Evolutionary conservation across 495 filamentous ascomycete species (phyloP).

Genomic region (Darksidea phi): DNA sequence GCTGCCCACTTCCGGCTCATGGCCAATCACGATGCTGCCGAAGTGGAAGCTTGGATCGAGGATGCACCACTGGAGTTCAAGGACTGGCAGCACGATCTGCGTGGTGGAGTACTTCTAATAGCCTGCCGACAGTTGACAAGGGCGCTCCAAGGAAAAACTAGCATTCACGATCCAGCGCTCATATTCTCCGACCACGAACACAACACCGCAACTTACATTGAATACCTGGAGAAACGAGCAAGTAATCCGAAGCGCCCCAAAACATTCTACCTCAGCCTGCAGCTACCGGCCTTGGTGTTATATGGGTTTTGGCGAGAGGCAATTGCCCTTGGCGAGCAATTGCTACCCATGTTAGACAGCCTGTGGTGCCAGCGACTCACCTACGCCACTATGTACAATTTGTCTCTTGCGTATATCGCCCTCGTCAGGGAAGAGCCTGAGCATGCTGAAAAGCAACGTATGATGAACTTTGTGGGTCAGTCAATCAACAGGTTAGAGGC

Average conservation of each 20-base stretch:
- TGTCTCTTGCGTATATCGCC: slow-evolving; percentile 65
- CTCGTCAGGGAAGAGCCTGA: slow-evolving; percentile 57
- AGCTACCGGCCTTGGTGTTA: slow-evolving; percentile 69
- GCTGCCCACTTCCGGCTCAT: slow-evolving; percentile 69
- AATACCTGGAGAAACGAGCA: slow-evolving; percentile 50
- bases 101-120: slow-evolving; percentile 73
- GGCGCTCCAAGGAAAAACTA: slow-evolving; percentile 82
- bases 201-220: slow-evolving; percentile 62
- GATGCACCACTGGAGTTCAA: slow-evolving; percentile 74
- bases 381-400: slow-evolving; percentile 65
- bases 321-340: slow-evolving; percentile 63
- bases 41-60: slow-evolving; percentile 71
- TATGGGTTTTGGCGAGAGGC: slow-evolving; percentile 73
- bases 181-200: slow-evolving; percentile 75
- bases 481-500: slow-evolving; percentile 66
- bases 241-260: slow-evolving; percentile 53
- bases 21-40: slow-evolving; percentile 69
- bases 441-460: slow-evolving; percentile 51
- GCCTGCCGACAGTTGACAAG: slow-evolving; percentile 70
- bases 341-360: slow-evolving; percentile 56
- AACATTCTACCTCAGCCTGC: slow-evolving; percentile 70
- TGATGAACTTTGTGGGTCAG: slow-evolving; percentile 55
- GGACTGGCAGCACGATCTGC: slow-evolving; percentile 71
- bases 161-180: slow-evolving; percentile 51
- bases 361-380: slow-evolving; percentile 73